Base-by-base conservation (phyloP, 768 basidiomycete species). In the Cubamyces lactineus region DNA sequence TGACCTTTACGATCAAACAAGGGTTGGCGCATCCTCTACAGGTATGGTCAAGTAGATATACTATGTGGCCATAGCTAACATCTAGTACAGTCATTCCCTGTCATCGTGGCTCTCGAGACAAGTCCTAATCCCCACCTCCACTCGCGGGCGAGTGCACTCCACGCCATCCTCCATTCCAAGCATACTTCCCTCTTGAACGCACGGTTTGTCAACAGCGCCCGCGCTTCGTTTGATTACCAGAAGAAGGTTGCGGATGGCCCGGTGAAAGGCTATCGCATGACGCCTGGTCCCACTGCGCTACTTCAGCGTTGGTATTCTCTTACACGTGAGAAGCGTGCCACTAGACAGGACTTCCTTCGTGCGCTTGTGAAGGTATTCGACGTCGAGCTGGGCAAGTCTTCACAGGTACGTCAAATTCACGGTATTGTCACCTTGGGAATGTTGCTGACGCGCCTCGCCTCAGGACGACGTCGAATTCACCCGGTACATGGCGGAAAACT, bases 401-500 rank as follows among this genome's bases (percentile, higher is more conserved):
- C 85, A 0, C 88, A 88, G 78, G 89, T 87, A 57, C 50, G 73
- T 64, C 21, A 40, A 21, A 2, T 13, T 13, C 11, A 26, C 19
- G 5, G 45, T 34, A 11, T 23, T 8, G 41, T 24, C 5, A 24
- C 17, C 45, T 4, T 40, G 19, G 19, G 24, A 30, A 2, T 30
- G 38, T 11, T 38, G 38, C 42, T 56, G 38, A 45, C 57, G 51
- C 15, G 57, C 12, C 49, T 15, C 39, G 3, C 30, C 12, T 3
- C 65, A 95, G 89, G 85, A 90, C 63, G 92, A 97, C 68, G 80
- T 96, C 55, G 86, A 89, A 51, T 94, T 98, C 71, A 83, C 83
- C 4, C 88, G 95, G 57, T 99, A 94, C 76, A 91, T 98, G 85
- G 89, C 93, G 0, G 97, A 98, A 72, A 98, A 98, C 70, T 89